Conservation (phyloP, 352 stramenopile genomes). For the Pythium insidiosum region DNA sequence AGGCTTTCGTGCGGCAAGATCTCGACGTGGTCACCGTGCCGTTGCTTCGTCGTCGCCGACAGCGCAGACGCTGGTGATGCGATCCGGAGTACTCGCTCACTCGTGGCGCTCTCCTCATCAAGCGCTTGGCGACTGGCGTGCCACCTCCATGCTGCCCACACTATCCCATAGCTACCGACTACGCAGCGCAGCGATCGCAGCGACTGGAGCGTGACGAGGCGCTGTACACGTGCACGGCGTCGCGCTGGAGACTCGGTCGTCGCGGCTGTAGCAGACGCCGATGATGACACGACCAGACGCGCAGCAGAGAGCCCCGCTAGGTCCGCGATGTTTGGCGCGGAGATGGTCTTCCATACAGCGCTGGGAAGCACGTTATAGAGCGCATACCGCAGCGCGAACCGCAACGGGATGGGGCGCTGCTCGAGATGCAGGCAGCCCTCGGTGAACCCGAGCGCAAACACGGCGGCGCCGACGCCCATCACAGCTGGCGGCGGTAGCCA, state of each 20-base stretch:
- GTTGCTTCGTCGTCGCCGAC: conserved; percentile 24
- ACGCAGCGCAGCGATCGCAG: conserved; percentile 38
- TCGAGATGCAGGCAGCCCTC: conserved; percentile 55
- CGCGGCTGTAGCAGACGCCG: background rate
- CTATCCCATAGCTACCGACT: conserved; percentile 52
- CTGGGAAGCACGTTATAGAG: conserved; percentile 52
- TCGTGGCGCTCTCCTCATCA: conserved; percentile 1
- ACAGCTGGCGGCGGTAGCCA: background rate
- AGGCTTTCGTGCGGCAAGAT: too few relatives aligned
- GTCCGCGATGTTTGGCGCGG: conserved; percentile 33
- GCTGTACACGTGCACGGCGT: too few relatives aligned
- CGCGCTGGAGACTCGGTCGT: too few relatives aligned
- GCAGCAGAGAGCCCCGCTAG: conserved; percentile 22
- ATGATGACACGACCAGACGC: conserved; percentile 18
- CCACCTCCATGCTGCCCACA: conserved; percentile 40
- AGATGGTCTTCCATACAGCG: conserved; percentile 45
- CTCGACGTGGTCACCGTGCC: conserved; percentile 44
- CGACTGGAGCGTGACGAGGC: conserved; percentile 33
- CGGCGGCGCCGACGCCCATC: conserved; percentile 9
- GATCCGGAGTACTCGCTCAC: conserved; percentile 42
- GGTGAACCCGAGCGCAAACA: conserved; percentile 43
- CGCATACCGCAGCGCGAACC: conserved; percentile 51
- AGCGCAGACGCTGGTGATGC: conserved; percentile 27
- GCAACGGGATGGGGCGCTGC: conserved; percentile 53
- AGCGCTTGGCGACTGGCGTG: conserved; percentile 5